phyloP scores from a whole-genome alignment of 208 protist species.

The Trypanosoma mega region DNA sequence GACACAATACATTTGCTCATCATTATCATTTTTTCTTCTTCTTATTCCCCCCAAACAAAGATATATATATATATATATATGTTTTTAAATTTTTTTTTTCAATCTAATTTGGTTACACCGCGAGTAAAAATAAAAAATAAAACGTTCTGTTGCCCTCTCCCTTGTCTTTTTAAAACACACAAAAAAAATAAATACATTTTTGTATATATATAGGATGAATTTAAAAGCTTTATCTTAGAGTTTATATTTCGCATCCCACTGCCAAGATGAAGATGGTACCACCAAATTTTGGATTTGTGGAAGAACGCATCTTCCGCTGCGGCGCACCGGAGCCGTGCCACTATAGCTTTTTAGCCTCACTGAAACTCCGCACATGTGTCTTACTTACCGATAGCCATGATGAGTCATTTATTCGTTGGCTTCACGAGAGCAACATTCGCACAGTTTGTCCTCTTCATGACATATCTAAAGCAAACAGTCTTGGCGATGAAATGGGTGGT shows the following conservation, averaged over 20 bases:
- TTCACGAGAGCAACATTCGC: constrained; percentile 92
- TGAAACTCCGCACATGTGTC: constrained; percentile 95
- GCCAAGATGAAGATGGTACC: constrained; percentile 88
- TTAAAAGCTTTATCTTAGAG: no score
- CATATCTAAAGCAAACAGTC: constrained; percentile 18
- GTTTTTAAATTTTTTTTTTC: no score
- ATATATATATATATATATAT: not conserved
- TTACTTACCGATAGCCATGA: constrained; percentile 93
- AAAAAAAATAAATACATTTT: no score
- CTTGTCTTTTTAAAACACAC: no score
- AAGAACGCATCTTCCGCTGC: constrained; percentile 95
- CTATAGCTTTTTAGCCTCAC: constrained; percentile 96
- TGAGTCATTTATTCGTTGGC: constrained; percentile 91
- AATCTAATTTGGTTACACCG: no score
- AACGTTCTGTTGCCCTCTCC: no score
- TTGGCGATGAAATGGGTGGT: constrained; percentile 22
- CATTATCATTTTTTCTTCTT: constrained; percentile 11
- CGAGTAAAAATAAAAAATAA: no score
- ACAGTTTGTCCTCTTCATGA: constrained; percentile 66
- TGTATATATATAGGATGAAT: no score
- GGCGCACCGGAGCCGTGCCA: constrained; percentile 95
- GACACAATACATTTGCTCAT: constrained; percentile 1
- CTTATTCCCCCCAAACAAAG: not conserved
- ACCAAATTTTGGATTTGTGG: constrained; percentile 96
- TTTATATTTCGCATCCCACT: no score